A percentile compares a stretch with the other conserved stretches of the same genome.
These are phyloP conservation scores for Yarrowia sp. DNA, from an alignment of 805 yeast genomes.

Conservation along the genomic window DNA sequence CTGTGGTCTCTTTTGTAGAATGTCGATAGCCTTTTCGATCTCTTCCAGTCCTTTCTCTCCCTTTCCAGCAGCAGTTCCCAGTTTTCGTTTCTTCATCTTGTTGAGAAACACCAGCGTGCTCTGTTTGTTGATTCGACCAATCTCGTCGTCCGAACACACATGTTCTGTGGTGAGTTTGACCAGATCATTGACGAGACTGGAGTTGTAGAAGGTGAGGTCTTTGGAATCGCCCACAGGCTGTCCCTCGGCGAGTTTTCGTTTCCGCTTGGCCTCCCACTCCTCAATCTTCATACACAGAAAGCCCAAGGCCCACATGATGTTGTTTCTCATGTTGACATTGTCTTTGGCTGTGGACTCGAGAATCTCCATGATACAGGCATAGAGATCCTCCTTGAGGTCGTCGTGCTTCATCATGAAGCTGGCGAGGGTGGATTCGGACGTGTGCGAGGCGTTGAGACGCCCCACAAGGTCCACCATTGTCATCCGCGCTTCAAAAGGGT, in stretches of 20 bases:
- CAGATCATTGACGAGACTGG: conserved; percentile 17
- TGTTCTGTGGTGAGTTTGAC: conserved; percentile 19
- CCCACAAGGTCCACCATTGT: conserved; percentile 74
- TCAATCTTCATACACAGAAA: conserved; percentile 53
- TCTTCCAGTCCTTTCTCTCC: not conserved
- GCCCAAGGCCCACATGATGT: conserved; percentile 73
- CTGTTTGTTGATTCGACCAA: conserved; percentile 43
- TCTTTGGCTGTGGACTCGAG: conserved; percentile 50
- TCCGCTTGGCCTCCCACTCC: conserved; percentile 34
- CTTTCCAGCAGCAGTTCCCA: conserved; percentile 26
- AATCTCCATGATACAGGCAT: conserved; percentile 69
- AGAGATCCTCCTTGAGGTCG: conserved; percentile 71
- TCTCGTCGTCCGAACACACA: conserved; percentile 34
- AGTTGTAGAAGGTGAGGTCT: conserved; percentile 26
- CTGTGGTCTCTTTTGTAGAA: conserved; percentile 1
- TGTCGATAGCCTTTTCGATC: conserved; percentile 2
- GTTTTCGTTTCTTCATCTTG: conserved; percentile 8
- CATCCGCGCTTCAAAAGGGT: conserved; percentile 84
- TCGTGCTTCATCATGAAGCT: conserved; percentile 49
- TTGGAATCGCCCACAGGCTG: conserved; percentile 4
- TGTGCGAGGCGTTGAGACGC: conserved; percentile 65
- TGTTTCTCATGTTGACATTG: conserved; percentile 61
- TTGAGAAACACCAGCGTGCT: conserved; percentile 6
- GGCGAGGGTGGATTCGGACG: conserved; percentile 46
- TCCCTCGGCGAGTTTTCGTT: conserved; percentile 1